Conservation (phyloP, 1,284 basidiomycete genomes). For the Mycena sp. region DNA sequence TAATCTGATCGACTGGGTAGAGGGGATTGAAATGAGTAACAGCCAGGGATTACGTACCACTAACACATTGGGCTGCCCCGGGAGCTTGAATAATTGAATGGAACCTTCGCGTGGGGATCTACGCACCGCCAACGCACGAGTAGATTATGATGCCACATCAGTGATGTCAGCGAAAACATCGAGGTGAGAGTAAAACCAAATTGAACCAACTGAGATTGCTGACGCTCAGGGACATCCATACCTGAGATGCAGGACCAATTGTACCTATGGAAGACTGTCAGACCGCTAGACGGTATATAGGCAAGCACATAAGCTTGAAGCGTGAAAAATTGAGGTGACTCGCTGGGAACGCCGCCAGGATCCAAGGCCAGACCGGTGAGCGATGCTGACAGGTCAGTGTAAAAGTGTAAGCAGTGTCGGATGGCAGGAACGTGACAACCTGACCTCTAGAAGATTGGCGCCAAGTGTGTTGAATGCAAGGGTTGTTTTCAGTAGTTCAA, state of each 20-base stretch:
- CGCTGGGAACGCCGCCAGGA: conserved; percentile 13
- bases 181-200: conserved; percentile 12
- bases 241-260: too few relatives aligned
- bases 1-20: conserved; percentile 12
- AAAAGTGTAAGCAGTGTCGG: conserved; percentile 10
- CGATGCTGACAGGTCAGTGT: conserved; percentile 10
- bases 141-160: conserved; percentile 1
- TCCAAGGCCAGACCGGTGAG: conserved; percentile 9
- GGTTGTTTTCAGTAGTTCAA: background rate
- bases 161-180: conserved; percentile 2
- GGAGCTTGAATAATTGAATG: conserved; percentile 1
- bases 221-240: background rate
- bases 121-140: conserved; percentile 11
- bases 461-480: too few relatives aligned
- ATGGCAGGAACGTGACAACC: conserved; percentile 9
- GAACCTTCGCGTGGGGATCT: conserved; percentile 8
- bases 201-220: conserved; percentile 8
- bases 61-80: conserved; percentile 14
- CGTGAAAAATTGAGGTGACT: conserved; percentile 8
- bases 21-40: conserved; percentile 10
- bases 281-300: conserved; percentile 7
- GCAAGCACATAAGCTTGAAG: conserved; percentile 13
- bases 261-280: background rate
- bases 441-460: background rate
- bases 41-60: conserved; percentile 12